These are phyloP conservation scores for Colletotrichum caudatum DNA, from an alignment of 2,329 filamentous ascomycete genomes.

Conservation along the genomic window DNA sequence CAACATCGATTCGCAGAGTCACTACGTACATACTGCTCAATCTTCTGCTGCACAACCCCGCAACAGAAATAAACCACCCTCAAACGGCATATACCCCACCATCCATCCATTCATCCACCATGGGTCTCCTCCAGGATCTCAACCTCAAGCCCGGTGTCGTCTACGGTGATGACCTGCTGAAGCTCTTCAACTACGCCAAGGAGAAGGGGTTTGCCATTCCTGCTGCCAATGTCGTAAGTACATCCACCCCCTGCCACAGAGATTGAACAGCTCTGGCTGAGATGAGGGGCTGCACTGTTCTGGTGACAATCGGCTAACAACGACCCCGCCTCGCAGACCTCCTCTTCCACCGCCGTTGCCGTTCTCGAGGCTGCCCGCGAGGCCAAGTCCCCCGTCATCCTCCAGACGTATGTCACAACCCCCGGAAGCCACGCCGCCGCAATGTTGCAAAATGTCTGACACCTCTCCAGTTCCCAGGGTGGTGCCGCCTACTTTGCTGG, in stretches of 20 bases:
- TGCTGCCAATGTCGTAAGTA: constrained; percentile 79
- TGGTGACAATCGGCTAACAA: constrained; percentile 34
- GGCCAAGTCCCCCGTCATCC: constrained; percentile 89
- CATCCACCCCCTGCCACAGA: not conserved
- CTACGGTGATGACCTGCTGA: constrained; percentile 65
- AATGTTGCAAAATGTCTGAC: constrained; percentile 18
- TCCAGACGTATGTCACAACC: constrained; percentile 72
- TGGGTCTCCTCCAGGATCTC: constrained; percentile 55
- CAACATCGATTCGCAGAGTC: constrained; percentile 12
- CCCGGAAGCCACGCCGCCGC: not conserved
- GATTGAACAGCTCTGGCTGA: not conserved
- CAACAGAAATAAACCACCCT: constrained; percentile 19
- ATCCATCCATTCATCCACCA: constrained; percentile 44
- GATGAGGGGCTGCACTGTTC: not conserved
- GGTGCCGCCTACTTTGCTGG: constrained; percentile 93
- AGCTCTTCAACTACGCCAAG: constrained; percentile 90
- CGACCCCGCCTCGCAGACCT: constrained; percentile 62
- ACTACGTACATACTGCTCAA: not conserved
- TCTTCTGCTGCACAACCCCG: constrained; percentile 4
- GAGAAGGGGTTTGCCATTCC: constrained; percentile 91
- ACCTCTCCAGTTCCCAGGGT: constrained; percentile 74
- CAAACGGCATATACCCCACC: constrained; percentile 32
- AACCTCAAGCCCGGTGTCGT: constrained; percentile 67
- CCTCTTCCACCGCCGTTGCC: constrained; percentile 84
- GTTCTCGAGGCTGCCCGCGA: constrained; percentile 95